Conservation (phyloP, 2,329 filamentous ascomycete genomes). For the Stagonosporopsis rhizophila region DNA sequence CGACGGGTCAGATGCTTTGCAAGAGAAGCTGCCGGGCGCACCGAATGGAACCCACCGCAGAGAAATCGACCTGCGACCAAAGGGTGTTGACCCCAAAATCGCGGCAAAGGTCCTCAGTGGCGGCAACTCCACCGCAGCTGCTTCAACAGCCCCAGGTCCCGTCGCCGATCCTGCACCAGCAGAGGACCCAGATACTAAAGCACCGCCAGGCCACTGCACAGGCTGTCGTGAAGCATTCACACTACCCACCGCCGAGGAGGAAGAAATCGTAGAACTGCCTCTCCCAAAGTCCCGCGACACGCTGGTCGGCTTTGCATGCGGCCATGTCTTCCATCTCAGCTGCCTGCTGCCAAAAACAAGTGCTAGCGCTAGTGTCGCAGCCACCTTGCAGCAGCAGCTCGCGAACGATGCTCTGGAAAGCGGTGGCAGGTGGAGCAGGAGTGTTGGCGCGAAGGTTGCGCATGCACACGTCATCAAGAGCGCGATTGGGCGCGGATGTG, state of each 20-base stretch:
- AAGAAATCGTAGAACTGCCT: conserved; percentile 33
- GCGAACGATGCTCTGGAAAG: conserved; percentile 53
- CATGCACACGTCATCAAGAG: conserved; percentile 83
- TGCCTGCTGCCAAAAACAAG: conserved; percentile 66
- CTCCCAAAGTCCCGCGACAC: conserved; percentile 61
- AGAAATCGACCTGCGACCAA: conserved; percentile 38
- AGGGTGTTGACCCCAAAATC: conserved; percentile 36
- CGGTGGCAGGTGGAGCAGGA: conserved; percentile 60
- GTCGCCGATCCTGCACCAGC: conserved; percentile 36
- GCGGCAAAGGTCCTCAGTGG: conserved; percentile 34
- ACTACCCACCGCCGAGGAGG: conserved; percentile 41
- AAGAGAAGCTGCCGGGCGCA: conserved; percentile 16
- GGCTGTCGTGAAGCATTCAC: conserved; percentile 43
- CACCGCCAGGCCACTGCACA: conserved; percentile 45
- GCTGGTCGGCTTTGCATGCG: conserved; percentile 80
- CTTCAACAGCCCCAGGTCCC: conserved; percentile 26
- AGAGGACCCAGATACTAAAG: conserved; percentile 30
- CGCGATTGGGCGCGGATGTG: conserved; percentile 65
- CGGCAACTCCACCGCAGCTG: conserved; percentile 30
- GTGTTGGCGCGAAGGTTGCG: conserved; percentile 65
- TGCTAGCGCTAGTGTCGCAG: conserved; percentile 52
- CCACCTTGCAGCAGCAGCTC: conserved; percentile 54
- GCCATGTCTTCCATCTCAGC: conserved; percentile 79
- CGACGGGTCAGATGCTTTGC: conserved; percentile 36
- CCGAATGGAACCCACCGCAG: conserved; percentile 21